Conservation (phyloP, 345 rosid genomes). For the Cochlearia excelsa region DNA sequence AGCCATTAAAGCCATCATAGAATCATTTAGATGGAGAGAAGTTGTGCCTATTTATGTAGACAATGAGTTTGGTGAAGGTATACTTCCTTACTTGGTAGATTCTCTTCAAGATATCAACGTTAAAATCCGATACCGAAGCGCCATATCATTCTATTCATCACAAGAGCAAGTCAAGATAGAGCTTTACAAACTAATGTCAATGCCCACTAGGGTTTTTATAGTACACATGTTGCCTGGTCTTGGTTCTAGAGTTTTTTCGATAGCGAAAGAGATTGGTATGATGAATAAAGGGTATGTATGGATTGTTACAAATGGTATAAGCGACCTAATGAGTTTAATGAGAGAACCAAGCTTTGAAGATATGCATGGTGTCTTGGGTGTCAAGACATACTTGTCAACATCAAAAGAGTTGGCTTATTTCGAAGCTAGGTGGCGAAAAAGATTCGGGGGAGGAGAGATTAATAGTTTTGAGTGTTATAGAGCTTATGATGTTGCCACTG, state of each 20-base stretch:
- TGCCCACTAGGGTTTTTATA: conserved; percentile 56
- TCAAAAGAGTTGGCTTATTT: conserved; percentile 36
- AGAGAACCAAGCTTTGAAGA: conserved; percentile 14
- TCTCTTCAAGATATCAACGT: conserved; percentile 41
- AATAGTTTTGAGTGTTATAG: conserved; percentile 35
- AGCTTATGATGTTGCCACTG: conserved; percentile 54
- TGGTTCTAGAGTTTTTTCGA: conserved; percentile 43
- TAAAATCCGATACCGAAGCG: conserved; percentile 35
- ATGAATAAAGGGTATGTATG: conserved; percentile 56
- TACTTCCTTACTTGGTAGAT: conserved; percentile 47
- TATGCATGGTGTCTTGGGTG: conserved; percentile 46
- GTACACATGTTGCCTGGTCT: conserved; percentile 48
- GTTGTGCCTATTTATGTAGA: conserved; percentile 45
- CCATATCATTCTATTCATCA: conserved; percentile 38
- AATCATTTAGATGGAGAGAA: conserved; percentile 54
- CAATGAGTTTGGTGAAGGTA: conserved; percentile 47
- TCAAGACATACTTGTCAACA: conserved; percentile 32
- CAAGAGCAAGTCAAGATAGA: conserved; percentile 42
- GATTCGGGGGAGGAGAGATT: conserved; percentile 28
- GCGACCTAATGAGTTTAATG: conserved; percentile 23
- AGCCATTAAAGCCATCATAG: conserved; percentile 41
- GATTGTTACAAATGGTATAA: conserved; percentile 43
- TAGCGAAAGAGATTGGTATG: conserved; percentile 49
- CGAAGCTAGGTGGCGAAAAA: conserved; percentile 45
- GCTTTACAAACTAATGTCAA: conserved; percentile 48